Percentiles rank a stretch among this genome's conserved stretches.
phyloP scores from a whole-genome alignment of 129 eudicot species.

The Pittosporum tobira region DNA sequence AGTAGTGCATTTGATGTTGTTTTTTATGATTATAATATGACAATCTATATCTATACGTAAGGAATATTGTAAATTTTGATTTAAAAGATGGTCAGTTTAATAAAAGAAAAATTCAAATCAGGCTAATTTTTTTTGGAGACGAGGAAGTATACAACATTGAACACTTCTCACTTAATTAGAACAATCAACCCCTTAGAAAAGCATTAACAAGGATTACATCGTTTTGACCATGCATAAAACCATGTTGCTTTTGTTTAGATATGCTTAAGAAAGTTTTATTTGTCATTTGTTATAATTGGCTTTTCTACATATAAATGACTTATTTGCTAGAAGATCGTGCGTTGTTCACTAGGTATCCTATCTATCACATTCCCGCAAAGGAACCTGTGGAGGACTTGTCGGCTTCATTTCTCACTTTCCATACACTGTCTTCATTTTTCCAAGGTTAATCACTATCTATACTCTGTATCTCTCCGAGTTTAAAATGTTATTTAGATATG shows the following conservation, averaged over 20 bases:
- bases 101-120: too few relatives aligned
- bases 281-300: too few relatives aligned
- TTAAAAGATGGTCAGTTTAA: too few relatives aligned
- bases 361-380: constrained; percentile 26
- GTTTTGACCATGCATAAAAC: neutral
- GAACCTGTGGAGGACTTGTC: constrained; percentile 19
- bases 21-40: too few relatives aligned
- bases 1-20: too few relatives aligned
- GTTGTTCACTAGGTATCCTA: constrained; percentile 27
- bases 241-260: too few relatives aligned
- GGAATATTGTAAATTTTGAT: too few relatives aligned
- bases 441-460: constrained; percentile 22
- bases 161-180: too few relatives aligned
- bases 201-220: neutral
- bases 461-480: neutral
- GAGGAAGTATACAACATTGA: too few relatives aligned
- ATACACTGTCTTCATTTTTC: constrained; percentile 23
- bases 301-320: neutral
- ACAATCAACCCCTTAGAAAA: too few relatives aligned
- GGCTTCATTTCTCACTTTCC: constrained; percentile 37
- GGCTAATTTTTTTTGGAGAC: too few relatives aligned
- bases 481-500: neutral
- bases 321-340: neutral
- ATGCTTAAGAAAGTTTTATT: neutral
- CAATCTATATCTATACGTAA: too few relatives aligned